These are phyloP conservation scores for Dictyostelium intermedium DNA, from an alignment of 78 protist species.

Conservation along the genomic window DNA sequence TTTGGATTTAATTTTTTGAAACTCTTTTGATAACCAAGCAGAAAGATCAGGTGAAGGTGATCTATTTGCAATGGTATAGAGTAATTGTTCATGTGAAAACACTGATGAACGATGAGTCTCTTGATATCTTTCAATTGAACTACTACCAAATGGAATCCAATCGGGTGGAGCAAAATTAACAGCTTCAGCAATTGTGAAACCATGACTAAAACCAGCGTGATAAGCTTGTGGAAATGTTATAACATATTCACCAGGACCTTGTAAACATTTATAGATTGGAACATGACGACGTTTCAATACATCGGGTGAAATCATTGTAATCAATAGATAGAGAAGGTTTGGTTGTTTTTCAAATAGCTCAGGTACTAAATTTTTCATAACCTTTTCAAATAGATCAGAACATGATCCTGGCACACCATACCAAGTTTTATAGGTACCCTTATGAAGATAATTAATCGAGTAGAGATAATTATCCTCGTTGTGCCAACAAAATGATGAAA, in stretches of 20 bases:
- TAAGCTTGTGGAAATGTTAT: constrained; percentile 94
- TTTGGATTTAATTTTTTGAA: constrained; percentile 12
- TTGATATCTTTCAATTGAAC: constrained; percentile 44
- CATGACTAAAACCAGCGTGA: constrained; percentile 94
- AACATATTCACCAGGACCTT: constrained; percentile 91
- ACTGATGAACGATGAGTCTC: constrained; percentile 47
- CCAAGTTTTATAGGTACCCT: constrained; percentile 94
- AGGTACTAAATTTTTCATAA: constrained; percentile 45
- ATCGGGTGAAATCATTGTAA: constrained; percentile 83
- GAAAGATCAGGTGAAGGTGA: constrained; percentile 8
- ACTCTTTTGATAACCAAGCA: not conserved
- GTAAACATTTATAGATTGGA: constrained; percentile 78
- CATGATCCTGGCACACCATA: constrained; percentile 76
- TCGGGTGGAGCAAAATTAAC: constrained; percentile 91
- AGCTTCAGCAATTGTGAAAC: constrained; percentile 93
- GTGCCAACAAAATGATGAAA: constrained; percentile 96
- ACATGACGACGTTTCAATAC: constrained; percentile 50
- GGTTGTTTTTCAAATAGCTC: constrained; percentile 86
- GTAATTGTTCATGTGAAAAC: constrained; percentile 67
- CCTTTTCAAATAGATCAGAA: constrained; percentile 78
- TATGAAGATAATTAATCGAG: constrained; percentile 89
- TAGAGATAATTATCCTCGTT: constrained; percentile 91
- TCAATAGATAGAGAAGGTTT: constrained; percentile 72
- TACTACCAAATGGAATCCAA: constrained; percentile 86
- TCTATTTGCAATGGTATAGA: constrained; percentile 31